Evolutionary conservation across 2,329 filamentous ascomycete genomes (phyloP).

Genomic region (Diplodia intermedia): DNA sequence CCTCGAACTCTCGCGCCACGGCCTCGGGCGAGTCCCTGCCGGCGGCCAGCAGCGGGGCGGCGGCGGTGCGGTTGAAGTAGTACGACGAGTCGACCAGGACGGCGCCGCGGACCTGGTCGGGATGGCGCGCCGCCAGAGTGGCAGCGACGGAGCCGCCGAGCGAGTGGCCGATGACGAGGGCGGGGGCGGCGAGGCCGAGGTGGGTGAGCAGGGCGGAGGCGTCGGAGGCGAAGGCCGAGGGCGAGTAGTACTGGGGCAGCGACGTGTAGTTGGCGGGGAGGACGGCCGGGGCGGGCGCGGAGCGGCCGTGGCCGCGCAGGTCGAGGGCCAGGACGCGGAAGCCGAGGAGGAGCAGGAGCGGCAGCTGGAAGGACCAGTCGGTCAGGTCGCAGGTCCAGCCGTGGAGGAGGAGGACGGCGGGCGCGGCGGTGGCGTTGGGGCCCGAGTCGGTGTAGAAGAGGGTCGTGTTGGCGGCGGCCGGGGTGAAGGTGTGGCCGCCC

Average conservation of each 20-base stretch:
- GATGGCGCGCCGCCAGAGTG: no score
- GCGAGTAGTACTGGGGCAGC: slow-evolving; percentile 25
- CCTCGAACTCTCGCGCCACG: no score
- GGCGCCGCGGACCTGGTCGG: neutral
- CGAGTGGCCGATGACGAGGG: neutral
- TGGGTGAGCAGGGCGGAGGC: slow-evolving; percentile 32
- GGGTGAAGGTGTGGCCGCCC: no score
- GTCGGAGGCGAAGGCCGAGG: slow-evolving; percentile 33
- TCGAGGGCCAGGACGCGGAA: slow-evolving; percentile 37
- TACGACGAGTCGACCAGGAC: neutral
- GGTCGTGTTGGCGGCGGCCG: no score
- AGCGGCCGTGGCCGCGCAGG: slow-evolving; percentile 38
- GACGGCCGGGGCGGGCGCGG: slow-evolving; percentile 5
- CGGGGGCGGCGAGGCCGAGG: neutral
- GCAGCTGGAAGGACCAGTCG: slow-evolving; percentile 38
- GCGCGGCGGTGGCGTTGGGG: slow-evolving; percentile 60
- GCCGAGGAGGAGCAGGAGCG: slow-evolving; percentile 34
- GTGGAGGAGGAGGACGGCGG: slow-evolving; percentile 78
- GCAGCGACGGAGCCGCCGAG: neutral
- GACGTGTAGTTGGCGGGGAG: slow-evolving; percentile 7
- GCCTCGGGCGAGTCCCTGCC: no score
- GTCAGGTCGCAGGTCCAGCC: slow-evolving; percentile 52
- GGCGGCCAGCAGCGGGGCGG: neutral
- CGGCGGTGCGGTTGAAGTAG: neutral
- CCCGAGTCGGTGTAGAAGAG: slow-evolving; percentile 51